These are phyloP conservation scores for Microbotryomycetes sp. DNA, from an alignment of 1,284 basidiomycete species.

Conservation along the genomic window DNA sequence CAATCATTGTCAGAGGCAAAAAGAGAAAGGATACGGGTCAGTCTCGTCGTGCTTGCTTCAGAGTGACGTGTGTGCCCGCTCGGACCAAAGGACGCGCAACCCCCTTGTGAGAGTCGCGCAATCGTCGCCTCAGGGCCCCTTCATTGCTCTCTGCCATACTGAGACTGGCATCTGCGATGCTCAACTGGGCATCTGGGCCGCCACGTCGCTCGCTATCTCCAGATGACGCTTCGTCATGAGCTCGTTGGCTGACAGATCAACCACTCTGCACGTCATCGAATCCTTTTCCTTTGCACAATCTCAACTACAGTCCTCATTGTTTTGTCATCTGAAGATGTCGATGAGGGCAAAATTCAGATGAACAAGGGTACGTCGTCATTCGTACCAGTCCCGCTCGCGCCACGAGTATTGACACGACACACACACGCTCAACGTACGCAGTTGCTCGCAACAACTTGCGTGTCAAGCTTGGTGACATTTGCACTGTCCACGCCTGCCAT, in stretches of 20 bases:
- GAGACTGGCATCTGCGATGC: not conserved
- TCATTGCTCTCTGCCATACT: no score
- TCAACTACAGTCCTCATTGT: constrained; percentile 75
- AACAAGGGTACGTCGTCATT: constrained; percentile 79
- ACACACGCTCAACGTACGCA: no score
- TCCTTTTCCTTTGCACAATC: no score
- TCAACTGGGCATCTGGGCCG: not conserved
- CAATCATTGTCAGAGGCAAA: constrained; percentile 66
- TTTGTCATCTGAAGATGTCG: constrained; percentile 88
- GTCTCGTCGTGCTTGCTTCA: not conserved
- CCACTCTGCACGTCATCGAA: not conserved
- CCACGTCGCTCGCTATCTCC: no score
- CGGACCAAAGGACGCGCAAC: not conserved
- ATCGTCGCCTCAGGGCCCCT: no score
- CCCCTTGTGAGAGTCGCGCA: no score
- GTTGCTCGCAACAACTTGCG: constrained; percentile 97
- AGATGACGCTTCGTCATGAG: not conserved
- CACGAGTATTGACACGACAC: no score
- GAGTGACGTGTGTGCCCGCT: no score
- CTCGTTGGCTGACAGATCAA: not conserved
- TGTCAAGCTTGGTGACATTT: constrained; percentile 93
- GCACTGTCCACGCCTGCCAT: constrained; percentile 89
- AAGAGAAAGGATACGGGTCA: constrained; percentile 39
- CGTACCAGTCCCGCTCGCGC: no score
- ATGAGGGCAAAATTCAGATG: constrained; percentile 94